Base-by-base conservation (phyloP, 139 green algal genomes). In the Mychonastes homosphaera region DNA sequence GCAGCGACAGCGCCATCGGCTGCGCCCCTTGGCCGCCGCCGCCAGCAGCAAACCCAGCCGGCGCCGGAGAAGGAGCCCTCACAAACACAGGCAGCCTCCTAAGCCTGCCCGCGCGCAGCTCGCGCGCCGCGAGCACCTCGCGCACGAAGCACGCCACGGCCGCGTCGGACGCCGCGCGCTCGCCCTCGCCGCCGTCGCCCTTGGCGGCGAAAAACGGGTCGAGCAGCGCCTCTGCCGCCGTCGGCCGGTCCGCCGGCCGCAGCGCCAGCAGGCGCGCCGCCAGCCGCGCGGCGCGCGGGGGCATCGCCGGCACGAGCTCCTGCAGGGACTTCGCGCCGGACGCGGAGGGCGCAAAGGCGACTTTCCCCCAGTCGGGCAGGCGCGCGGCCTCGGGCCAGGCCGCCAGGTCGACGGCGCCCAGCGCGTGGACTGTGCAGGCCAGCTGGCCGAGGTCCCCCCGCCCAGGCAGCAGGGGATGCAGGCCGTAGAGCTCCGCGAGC, bases 401-500 rank as follows among this genome's bases (percentile, higher is more conserved):
- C 7, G 19, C 15, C 21, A 43, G 23, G 19, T 29, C 79, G 7
- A 84, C 84, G 2, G 81, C 81, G 5, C 84, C 85, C 45, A 92
- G 73, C 9, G 63, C 35, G n/a, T 48, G 36, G 9, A 68, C 68
- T 15, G 64, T 69, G 21, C 27, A 2, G 7, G 30, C 26, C 34
- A 73, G 48, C 53, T 73, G 66, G 2, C 64, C 59, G 28, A 73
- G 46, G 18, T 73, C 66, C 9, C 30, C 40, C 23, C 23, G 29
- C 13, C 41, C 57, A n/a, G n/a, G n/a, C n/a, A n/a, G n/a, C n/a
- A n/a, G n/a, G n/a, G n/a, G n/a, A n/a, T n/a, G n/a, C n/a, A n/a
- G n/a, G n/a, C n/a, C n/a, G n/a, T 88, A 60, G 53, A 90, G 70
- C 73, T 90, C 83, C n/a, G 70, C 84, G 54, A 92, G 77, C 15